phyloP scores from a whole-genome alignment of 805 yeast genomes.

The Hanseniaspora vineae region DNA sequence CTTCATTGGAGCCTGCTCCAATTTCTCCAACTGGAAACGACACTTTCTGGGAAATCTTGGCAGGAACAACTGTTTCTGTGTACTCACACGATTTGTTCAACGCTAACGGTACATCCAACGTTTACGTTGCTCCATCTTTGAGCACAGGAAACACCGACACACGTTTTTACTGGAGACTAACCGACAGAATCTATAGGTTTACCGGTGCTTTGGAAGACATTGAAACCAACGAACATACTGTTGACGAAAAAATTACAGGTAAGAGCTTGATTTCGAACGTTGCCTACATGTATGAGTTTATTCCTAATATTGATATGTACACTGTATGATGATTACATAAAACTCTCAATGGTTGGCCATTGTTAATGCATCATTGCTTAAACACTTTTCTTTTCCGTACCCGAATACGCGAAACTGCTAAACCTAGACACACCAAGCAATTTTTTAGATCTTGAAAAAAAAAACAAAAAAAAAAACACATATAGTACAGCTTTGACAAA shows the following conservation, averaged over 20 bases:
- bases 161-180: constrained; percentile 42
- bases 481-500: too few relatives aligned
- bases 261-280: constrained; percentile 6
- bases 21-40: constrained; percentile 32
- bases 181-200: constrained; percentile 43
- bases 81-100: constrained; percentile 3
- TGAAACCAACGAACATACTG: constrained; percentile 8
- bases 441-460: not conserved
- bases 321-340: not conserved
- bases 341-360: not conserved
- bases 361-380: not conserved
- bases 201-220: constrained; percentile 5
- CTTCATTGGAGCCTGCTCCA: constrained; percentile 37
- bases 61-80: constrained; percentile 32
- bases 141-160: constrained; percentile 51
- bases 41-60: constrained; percentile 37
- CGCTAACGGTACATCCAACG: constrained; percentile 2
- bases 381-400: too few relatives aligned
- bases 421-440: not conserved
- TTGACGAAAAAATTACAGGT: constrained; percentile 9
- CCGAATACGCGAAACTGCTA: too few relatives aligned
- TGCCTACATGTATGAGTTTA: constrained; percentile 8
- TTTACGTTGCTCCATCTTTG: constrained; percentile 6
- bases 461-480: not conserved
- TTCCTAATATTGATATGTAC: not conserved